Evolutionary conservation across 306 rosid species (phyloP).

Genomic region (Trifolium dubium): DNA sequence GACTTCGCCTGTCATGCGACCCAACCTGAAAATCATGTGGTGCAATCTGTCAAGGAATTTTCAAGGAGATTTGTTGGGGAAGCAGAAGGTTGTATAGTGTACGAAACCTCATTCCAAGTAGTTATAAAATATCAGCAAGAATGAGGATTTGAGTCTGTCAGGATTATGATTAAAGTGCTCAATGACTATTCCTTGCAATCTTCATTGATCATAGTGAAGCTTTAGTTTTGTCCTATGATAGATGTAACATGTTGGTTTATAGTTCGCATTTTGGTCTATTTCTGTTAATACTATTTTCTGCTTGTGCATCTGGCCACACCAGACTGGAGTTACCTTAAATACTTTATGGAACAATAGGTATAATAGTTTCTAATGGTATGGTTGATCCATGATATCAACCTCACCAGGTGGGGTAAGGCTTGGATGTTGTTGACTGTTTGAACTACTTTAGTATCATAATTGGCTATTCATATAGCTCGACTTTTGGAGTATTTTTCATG

Average conservation of each 20-base stretch:
- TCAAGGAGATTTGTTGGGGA: conserved; percentile 33
- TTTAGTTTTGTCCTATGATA: conserved; percentile 14
- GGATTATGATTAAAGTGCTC: conserved; percentile 21
- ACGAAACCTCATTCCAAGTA: background rate
- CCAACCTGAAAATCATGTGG: conserved; percentile 4
- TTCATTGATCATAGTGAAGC: conserved; percentile 15
- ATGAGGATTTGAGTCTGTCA: conserved; percentile 18
- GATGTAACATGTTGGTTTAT: conserved; percentile 7
- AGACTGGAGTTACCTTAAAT: conserved; percentile 2
- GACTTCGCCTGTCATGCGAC: conserved; percentile 17
- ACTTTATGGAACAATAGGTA: background rate
- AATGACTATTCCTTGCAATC: conserved; percentile 2
- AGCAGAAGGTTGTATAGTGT: conserved; percentile 12
- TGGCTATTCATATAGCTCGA: background rate
- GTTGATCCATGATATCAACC: conserved; percentile 13
- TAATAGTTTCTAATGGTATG: conserved; percentile 7
- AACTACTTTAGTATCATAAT: background rate
- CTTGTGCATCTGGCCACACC: conserved; percentile 18
- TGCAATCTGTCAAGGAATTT: conserved; percentile 17
- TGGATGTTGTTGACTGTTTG: background rate
- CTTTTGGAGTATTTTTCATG: background rate
- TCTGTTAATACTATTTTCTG: background rate
- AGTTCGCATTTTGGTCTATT: conserved; percentile 8
- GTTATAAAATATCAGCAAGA: conserved; percentile 13
- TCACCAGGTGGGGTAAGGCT: background rate